Percentiles rank a stretch among this genome's conserved stretches.
Evolutionary conservation across 768 basidiomycete genomes (phyloP).

Genomic region (Amyloporia xantha): DNA sequence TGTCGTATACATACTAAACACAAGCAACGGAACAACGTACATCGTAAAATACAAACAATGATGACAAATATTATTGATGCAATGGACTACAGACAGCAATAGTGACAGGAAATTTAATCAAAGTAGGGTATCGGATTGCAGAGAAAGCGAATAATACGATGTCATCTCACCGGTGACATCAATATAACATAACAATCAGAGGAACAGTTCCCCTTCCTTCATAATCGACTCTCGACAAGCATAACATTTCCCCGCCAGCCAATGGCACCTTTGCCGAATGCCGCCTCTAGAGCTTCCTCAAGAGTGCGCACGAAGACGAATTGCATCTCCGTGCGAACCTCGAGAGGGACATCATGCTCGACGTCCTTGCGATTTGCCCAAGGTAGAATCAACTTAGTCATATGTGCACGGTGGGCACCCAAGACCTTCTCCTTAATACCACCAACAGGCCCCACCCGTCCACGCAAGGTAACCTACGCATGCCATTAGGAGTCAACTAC

Average conservation of each 20-base stretch:
- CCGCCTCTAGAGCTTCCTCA: slow-evolving; percentile 74
- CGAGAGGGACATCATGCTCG: slow-evolving; percentile 72
- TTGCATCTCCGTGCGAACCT: slow-evolving; percentile 67
- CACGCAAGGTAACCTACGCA: slow-evolving; percentile 68
- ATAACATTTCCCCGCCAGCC: slow-evolving; percentile 54
- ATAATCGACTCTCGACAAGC: slow-evolving; percentile 50
- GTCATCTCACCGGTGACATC: no score
- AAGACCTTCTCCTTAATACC: slow-evolving; percentile 91
- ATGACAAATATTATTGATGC: no score
- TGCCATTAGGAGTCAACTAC: background rate
- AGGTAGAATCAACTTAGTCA: slow-evolving; percentile 80
- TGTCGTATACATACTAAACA: background rate
- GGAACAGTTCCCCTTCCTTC: slow-evolving; percentile 6
- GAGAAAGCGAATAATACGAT: no score
- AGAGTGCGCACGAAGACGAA: slow-evolving; percentile 79
- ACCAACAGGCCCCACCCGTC: slow-evolving; percentile 77
- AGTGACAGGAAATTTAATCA: background rate
- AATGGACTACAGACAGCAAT: background rate
- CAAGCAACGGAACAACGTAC: no score
- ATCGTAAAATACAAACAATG: no score
- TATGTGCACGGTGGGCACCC: slow-evolving; percentile 82
- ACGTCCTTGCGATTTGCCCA: slow-evolving; percentile 84
- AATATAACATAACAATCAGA: background rate
- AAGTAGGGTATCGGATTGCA: no score
- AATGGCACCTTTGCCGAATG: slow-evolving; percentile 66